These are phyloP conservation scores for Yamadazyma dushanensis DNA, from an alignment of 1,139 yeast genomes.

Conservation along the genomic window DNA sequence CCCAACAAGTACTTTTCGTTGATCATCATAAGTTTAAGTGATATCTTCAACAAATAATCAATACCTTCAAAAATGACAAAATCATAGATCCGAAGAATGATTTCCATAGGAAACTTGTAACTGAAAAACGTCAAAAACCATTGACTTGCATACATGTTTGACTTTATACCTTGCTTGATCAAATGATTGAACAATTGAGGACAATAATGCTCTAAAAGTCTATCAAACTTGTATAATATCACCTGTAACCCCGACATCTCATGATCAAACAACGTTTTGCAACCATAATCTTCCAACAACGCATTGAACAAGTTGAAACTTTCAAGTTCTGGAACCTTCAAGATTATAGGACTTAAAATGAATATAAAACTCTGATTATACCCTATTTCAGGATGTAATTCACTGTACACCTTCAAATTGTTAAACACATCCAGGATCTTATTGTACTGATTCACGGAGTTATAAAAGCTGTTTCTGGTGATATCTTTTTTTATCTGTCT, in stretches of 20 bases:
- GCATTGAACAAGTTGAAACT: slow-evolving; percentile 80
- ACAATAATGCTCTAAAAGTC: slow-evolving; percentile 66
- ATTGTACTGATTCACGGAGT: slow-evolving; percentile 54
- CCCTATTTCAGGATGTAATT: slow-evolving; percentile 91
- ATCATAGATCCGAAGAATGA: slow-evolving; percentile 82
- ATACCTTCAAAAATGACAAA: slow-evolving; percentile 85
- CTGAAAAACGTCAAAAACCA: slow-evolving; percentile 96
- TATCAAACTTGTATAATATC: slow-evolving; percentile 83
- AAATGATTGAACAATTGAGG: slow-evolving; percentile 77
- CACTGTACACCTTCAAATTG: slow-evolving; percentile 79
- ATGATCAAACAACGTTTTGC: slow-evolving; percentile 75
- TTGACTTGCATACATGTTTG: slow-evolving; percentile 94
- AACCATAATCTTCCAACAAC: slow-evolving; percentile 79
- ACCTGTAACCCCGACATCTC: slow-evolving; percentile 94
- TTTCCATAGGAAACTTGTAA: slow-evolving; percentile 83
- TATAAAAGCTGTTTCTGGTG: slow-evolving; percentile 79
- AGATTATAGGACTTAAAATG: slow-evolving; percentile 76
- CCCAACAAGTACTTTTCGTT: slow-evolving; percentile 60
- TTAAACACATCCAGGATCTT: slow-evolving; percentile 62
- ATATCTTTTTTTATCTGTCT: slow-evolving; percentile 79
- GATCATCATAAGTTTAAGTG: slow-evolving; percentile 70
- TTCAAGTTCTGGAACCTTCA: slow-evolving; percentile 82
- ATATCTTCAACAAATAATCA: slow-evolving; percentile 79
- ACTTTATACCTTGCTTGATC: slow-evolving; percentile 77
- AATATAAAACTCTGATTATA: slow-evolving; percentile 98